Conservation (phyloP, 2,329 filamentous ascomycete species). For the Beauveria sp. region DNA sequence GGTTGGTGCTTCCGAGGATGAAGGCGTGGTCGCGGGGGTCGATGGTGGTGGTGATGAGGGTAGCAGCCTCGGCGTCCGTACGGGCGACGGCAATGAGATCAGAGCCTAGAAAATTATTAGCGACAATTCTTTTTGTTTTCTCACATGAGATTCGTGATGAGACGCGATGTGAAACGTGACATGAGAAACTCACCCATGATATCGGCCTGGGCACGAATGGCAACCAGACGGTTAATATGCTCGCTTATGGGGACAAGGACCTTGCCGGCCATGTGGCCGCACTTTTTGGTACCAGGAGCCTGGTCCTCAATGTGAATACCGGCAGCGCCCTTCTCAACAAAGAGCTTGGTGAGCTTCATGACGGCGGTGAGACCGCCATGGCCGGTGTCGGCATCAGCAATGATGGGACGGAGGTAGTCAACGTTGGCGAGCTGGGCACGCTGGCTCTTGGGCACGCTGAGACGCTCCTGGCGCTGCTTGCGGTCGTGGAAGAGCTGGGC, state of each 20-base stretch:
- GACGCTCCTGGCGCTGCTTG: slow-evolving; percentile 93
- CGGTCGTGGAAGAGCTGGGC: slow-evolving; percentile 99
- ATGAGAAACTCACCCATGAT: slow-evolving; percentile 68
- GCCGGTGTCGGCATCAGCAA: slow-evolving; percentile 94
- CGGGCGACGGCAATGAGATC: slow-evolving; percentile 88
- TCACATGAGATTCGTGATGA: not conserved
- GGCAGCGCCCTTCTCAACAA: slow-evolving; percentile 91
- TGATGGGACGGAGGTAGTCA: slow-evolving; percentile 92
- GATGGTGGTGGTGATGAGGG: slow-evolving; percentile 92
- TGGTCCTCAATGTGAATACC: slow-evolving; percentile 99
- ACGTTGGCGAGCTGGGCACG: slow-evolving; percentile 69
- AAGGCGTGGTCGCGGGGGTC: slow-evolving; percentile 92
- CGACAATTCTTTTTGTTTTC: not conserved
- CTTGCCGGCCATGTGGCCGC: slow-evolving; percentile 98
- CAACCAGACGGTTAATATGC: slow-evolving; percentile 95
- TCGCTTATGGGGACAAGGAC: slow-evolving; percentile 94
- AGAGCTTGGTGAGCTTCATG: slow-evolving; percentile 98
- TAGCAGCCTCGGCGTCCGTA: slow-evolving; percentile 96
- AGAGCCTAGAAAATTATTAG: slow-evolving; percentile 41
- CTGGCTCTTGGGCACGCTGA: slow-evolving; percentile 65
- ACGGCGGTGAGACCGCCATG: slow-evolving; percentile 96
- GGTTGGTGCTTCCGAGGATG: slow-evolving; percentile 85
- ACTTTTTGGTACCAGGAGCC: slow-evolving; percentile 98
- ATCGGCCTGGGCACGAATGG: slow-evolving; percentile 94
- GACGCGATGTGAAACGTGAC: not conserved